Evolutionary conservation across 192 early-diverging fungal genomes (phyloP).

Genomic region (Backusella psychrophila): DNA sequence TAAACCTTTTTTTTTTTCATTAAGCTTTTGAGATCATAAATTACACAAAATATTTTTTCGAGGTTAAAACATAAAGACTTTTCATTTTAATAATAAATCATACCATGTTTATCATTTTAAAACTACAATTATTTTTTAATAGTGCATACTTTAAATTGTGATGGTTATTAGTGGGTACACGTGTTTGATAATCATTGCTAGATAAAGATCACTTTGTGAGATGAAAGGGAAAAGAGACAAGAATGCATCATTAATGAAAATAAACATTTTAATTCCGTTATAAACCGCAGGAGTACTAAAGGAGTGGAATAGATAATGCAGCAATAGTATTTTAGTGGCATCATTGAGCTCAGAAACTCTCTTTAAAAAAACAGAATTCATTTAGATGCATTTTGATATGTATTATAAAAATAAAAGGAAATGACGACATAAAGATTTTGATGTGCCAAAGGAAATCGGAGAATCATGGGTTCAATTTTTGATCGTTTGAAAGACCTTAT

Average conservation of each 20-base stretch:
- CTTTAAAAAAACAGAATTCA: neutral
- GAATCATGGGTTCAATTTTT: slow-evolving; percentile 7
- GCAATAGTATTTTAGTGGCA: neutral
- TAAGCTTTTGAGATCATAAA: neutral
- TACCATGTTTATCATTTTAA: neutral
- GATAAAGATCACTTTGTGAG: neutral
- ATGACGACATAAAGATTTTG: neutral
- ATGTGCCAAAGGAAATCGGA: neutral
- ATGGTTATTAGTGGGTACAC: neutral
- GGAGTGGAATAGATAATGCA: neutral
- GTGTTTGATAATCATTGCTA: neutral
- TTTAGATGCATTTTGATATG: neutral
- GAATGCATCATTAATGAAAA: neutral
- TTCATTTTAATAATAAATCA: neutral
- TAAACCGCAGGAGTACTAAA: neutral
- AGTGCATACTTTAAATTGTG: neutral
- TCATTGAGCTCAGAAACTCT: neutral
- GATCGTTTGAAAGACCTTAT: neutral
- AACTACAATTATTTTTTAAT: neutral
- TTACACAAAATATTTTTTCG: neutral
- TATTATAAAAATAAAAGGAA: neutral
- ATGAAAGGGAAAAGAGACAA: neutral
- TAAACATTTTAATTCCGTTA: neutral
- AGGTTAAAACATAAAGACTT: neutral
- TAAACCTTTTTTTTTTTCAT: neutral